Conservation (phyloP, 23 red algal genomes). For the Porphyridium purpureum region DNA sequence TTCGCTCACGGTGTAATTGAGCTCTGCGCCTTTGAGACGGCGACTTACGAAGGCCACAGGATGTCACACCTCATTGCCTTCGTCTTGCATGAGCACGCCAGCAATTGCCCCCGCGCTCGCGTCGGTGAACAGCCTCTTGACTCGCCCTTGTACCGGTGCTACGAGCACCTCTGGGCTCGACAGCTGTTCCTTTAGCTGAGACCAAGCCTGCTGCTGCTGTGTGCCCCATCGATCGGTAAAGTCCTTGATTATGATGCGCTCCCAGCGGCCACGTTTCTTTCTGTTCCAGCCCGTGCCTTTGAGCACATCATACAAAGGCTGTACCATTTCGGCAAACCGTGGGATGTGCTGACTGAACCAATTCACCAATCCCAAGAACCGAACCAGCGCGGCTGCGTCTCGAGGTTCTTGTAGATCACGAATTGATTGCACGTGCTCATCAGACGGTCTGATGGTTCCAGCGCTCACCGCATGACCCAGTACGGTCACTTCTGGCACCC, state of each 20-base stretch:
- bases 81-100: not conserved
- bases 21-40: not conserved
- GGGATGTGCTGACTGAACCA: not conserved
- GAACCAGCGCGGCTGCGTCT: not conserved
- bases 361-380: not conserved
- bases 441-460: not conserved
- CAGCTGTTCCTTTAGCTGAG: not conserved
- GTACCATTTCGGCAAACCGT: not conserved
- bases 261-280: not conserved
- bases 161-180: not conserved
- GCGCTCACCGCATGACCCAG: not conserved
- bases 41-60: conserved; percentile 8
- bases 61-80: not conserved
- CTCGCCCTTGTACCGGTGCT: not conserved
- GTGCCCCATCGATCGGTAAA: not conserved
- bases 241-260: not conserved
- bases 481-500: not conserved
- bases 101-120: not conserved
- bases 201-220: not conserved
- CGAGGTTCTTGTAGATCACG: not conserved
- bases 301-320: not conserved
- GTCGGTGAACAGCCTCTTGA: not conserved
- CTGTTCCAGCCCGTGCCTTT: not conserved
- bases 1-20: conserved; percentile 6
- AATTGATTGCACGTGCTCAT: not conserved